Evolutionary conservation across 179 eudicot genomes (phyloP).

Genomic region (Beta corolliflora): DNA sequence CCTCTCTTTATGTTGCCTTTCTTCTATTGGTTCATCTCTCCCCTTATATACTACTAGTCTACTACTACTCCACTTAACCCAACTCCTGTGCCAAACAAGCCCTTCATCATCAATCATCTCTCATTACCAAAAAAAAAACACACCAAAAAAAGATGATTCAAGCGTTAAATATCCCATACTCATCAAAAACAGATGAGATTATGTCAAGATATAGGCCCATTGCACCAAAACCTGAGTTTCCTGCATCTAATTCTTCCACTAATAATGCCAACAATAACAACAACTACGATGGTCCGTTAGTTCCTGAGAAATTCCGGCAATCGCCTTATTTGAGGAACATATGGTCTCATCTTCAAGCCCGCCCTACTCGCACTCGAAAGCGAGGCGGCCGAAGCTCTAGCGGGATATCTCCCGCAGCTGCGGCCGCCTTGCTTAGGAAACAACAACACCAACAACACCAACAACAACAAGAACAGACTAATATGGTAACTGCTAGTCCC

Average conservation of each 20-base stretch:
- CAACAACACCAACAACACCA: constrained; percentile 17
- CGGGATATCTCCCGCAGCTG: constrained; percentile 29
- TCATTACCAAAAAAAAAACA: not conserved
- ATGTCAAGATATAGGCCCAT: constrained; percentile 88
- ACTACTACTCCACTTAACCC: not conserved
- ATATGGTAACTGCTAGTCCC: not conserved
- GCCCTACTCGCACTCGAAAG: constrained; percentile 80
- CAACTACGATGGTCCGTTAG: not conserved
- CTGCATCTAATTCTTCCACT: not conserved
- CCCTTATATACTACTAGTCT: constrained; percentile 17
- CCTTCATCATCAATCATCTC: not conserved
- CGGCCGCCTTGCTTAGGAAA: constrained; percentile 39
- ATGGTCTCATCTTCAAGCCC: constrained; percentile 72
- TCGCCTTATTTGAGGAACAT: constrained; percentile 62
- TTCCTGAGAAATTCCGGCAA: constrained; percentile 47
- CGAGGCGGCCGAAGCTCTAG: constrained; percentile 54
- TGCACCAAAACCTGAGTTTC: constrained; percentile 68
- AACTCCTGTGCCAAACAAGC: not conserved
- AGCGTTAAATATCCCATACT: constrained; percentile 43
- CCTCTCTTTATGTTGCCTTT: constrained; percentile 53
- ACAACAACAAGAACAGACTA: not conserved
- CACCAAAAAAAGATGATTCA: constrained; percentile 44
- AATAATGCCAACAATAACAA: not conserved
- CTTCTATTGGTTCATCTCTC: constrained; percentile 40
- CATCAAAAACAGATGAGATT: constrained; percentile 73